Evolutionary conservation across 805 yeast species (phyloP).

Genomic region (Torulaspora delbrueckii): DNA sequence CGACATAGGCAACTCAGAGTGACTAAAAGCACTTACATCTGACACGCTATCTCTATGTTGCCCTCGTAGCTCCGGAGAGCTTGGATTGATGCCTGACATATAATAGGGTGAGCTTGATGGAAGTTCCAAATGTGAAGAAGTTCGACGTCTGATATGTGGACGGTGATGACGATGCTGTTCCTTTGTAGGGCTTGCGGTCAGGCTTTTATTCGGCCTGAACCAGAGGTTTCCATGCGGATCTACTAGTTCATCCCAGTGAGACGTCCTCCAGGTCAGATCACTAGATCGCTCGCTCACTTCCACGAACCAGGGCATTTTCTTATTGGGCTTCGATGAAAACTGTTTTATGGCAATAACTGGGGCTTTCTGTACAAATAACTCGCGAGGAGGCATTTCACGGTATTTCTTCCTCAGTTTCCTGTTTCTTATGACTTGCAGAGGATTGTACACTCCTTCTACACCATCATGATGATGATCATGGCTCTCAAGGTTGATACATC

Average conservation of each 20-base stretch:
- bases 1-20: conserved; percentile 10
- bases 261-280: conserved; percentile 50
- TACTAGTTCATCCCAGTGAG: conserved; percentile 32
- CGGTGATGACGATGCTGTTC: conserved; percentile 12
- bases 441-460: conserved; percentile 71
- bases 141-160: conserved; percentile 8
- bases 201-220: conserved; percentile 13
- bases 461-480: conserved; percentile 37
- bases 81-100: neutral
- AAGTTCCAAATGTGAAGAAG: conserved; percentile 6
- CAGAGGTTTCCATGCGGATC: conserved; percentile 30
- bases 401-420: conserved; percentile 52
- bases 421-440: conserved; percentile 75
- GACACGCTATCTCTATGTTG: conserved; percentile 4
- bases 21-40: conserved; percentile 3
- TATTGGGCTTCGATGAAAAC: conserved; percentile 48
- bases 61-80: conserved; percentile 7
- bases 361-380: conserved; percentile 42
- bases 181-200: conserved; percentile 6
- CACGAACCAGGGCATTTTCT: conserved; percentile 58
- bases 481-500: conserved; percentile 33
- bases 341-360: conserved; percentile 55
- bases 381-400: conserved; percentile 38
- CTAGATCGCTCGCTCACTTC: conserved; percentile 53
- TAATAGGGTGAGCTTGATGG: conserved; percentile 7